phyloP scores from a whole-genome alignment of 768 basidiomycete species.

The Trametes meyenii region DNA sequence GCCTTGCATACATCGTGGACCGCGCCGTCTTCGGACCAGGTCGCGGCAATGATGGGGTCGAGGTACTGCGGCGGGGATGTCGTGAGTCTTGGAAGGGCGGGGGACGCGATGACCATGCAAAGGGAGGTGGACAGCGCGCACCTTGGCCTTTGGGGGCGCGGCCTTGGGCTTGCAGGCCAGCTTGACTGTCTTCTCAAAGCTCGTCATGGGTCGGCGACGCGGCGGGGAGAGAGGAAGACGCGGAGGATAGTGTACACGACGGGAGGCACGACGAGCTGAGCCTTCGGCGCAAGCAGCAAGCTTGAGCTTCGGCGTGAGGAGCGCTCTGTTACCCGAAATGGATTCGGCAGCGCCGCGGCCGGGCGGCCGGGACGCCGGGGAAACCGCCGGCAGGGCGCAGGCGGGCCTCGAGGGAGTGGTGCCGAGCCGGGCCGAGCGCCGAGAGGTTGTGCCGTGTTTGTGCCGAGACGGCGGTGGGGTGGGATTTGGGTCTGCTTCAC shows the following conservation, averaged over 20 bases:
- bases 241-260: conserved; percentile 16
- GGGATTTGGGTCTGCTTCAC: neutral
- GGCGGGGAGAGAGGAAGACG: neutral
- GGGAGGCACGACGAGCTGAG: conserved; percentile 6
- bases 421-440: neutral
- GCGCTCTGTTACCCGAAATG: conserved; percentile 6
- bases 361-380: neutral
- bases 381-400: neutral
- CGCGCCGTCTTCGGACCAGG: conserved; percentile 95
- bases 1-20: conserved; percentile 93
- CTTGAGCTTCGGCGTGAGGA: neutral
- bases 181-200: conserved; percentile 92
- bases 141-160: conserved; percentile 95
- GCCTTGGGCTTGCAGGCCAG: conserved; percentile 97
- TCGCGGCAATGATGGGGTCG: conserved; percentile 93
- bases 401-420: neutral
- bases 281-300: neutral
- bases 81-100: conserved; percentile 1
- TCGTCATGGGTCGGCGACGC: conserved; percentile 38
- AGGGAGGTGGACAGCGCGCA: conserved; percentile 36
- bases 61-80: conserved; percentile 66
- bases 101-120: neutral
- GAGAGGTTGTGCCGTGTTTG: neutral
- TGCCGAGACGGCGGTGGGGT: neutral
- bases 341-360: neutral